Evolutionary conservation across 805 yeast genomes (phyloP).

Genomic region (Starmerella sirachaensis): DNA sequence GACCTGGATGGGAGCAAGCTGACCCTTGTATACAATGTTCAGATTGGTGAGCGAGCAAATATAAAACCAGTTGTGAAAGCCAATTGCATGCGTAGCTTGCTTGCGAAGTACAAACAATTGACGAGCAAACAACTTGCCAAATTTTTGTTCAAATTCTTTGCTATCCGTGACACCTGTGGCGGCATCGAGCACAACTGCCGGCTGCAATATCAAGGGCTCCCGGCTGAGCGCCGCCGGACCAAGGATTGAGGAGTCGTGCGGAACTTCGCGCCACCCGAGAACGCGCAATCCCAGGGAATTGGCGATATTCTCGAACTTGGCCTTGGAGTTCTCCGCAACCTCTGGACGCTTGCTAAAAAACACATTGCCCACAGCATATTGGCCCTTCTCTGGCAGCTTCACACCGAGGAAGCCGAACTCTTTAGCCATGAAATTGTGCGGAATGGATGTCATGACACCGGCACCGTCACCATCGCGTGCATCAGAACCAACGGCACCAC

Average conservation of each 20-base stretch:
- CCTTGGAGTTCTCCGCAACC: slow-evolving; percentile 54
- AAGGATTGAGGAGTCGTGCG: slow-evolving; percentile 83
- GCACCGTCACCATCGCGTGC: slow-evolving; percentile 99
- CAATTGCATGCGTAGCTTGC: slow-evolving; percentile 80
- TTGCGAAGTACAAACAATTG: slow-evolving; percentile 78
- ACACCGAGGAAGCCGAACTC: slow-evolving; percentile 68
- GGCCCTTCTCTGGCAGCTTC: slow-evolving; percentile 64
- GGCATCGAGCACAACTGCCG: slow-evolving; percentile 64
- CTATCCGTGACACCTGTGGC: slow-evolving; percentile 33
- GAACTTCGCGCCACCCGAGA: slow-evolving; percentile 90
- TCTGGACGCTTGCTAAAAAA: slow-evolving; percentile 79
- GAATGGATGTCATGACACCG: slow-evolving; percentile 85
- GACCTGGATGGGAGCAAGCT: slow-evolving; percentile 91
- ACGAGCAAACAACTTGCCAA: slow-evolving; percentile 62
- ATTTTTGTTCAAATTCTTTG: slow-evolving; percentile 39
- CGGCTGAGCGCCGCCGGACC: slow-evolving; percentile 92
- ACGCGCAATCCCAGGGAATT: slow-evolving; percentile 62
- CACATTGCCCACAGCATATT: slow-evolving; percentile 89
- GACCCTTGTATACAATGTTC: slow-evolving; percentile 94
- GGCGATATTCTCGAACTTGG: slow-evolving; percentile 75
- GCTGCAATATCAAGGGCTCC: slow-evolving; percentile 86
- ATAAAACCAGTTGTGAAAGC: slow-evolving; percentile 94
- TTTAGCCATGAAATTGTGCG: slow-evolving; percentile 73
- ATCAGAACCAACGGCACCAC: slow-evolving; percentile 95
- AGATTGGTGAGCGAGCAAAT: slow-evolving; percentile 82